Conservation (phyloP, 2,329 filamentous ascomycete species). For the Phoma sp. region DNA sequence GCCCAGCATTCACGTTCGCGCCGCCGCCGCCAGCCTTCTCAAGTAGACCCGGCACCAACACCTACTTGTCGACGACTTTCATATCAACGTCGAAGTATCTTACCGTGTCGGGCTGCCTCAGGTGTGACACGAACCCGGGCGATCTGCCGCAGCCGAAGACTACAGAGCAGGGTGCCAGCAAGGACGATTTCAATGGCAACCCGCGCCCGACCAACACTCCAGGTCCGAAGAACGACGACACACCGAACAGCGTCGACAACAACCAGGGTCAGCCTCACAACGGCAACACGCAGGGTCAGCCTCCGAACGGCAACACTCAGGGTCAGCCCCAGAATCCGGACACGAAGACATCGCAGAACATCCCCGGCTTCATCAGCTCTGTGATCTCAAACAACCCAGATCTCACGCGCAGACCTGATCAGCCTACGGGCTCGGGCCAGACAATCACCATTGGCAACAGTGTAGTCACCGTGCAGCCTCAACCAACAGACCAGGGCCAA, state of each 20-base stretch:
- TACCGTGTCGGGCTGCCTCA: conserved; percentile 35
- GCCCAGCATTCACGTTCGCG: background rate
- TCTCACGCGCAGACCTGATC: conserved; percentile 13
- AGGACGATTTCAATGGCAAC: conserved; percentile 4
- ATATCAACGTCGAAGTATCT: conserved; percentile 34
- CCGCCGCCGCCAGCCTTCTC: background rate
- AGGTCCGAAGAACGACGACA: conserved; percentile 3
- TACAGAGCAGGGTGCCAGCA: conserved; percentile 5
- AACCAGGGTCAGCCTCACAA: conserved; percentile 7
- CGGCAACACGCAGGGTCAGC: background rate
- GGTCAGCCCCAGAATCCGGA: conserved; percentile 6
- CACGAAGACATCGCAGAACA: conserved; percentile 11
- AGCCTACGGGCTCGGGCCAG: conserved; percentile 8
- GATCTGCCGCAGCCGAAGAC: conserved; percentile 9
- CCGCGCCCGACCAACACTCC: conserved; percentile 1
- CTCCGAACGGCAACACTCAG: conserved; percentile 1
- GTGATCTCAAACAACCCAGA: conserved; percentile 22
- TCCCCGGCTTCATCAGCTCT: conserved; percentile 23
- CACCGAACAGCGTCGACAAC: conserved; percentile 9
- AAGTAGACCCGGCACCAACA: conserved; percentile 24
- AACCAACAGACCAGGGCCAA: conserved; percentile 23
- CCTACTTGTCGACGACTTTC: conserved; percentile 36
- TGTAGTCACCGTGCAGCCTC: conserved; percentile 21
- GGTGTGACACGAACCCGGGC: conserved; percentile 15
- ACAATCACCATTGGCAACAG: conserved; percentile 32